phyloP scores from a whole-genome alignment of 2,329 filamentous ascomycete species.

The Aspergillus calidoustus region DNA sequence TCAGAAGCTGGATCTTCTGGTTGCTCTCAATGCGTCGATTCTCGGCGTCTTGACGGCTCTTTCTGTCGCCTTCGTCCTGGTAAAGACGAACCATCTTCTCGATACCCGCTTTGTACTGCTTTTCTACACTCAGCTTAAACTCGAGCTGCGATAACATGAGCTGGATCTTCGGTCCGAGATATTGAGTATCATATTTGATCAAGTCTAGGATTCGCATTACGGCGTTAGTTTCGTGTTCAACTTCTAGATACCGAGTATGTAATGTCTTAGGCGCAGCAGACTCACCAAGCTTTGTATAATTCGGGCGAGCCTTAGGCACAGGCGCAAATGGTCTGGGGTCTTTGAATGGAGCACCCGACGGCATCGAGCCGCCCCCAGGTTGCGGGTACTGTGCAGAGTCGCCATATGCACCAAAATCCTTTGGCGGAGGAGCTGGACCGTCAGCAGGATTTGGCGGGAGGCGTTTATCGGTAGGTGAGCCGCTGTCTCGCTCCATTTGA shows the following conservation, averaged over 20 bases:
- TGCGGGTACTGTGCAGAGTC: conserved; percentile 59
- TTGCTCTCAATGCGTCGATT: conserved; percentile 90
- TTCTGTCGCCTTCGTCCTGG: conserved; percentile 94
- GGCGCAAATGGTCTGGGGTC: conserved; percentile 70
- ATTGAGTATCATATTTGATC: conserved; percentile 97
- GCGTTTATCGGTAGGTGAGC: conserved; percentile 54
- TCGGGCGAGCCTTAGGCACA: conserved; percentile 76
- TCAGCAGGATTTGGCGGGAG: conserved; percentile 47
- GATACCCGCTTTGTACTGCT: conserved; percentile 97
- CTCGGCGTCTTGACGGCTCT: conserved; percentile 92
- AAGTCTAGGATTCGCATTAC: conserved; percentile 65
- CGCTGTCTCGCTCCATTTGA: conserved; percentile 62
- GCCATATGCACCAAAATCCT: conserved; percentile 73
- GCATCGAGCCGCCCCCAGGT: conserved; percentile 75
- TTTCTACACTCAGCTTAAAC: conserved; percentile 98
- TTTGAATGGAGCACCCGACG: conserved; percentile 77
- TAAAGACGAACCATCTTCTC: conserved; percentile 99
- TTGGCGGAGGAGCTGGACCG: conserved; percentile 71
- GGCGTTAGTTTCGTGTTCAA: conserved; percentile 21
- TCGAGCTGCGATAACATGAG: conserved; percentile 98
- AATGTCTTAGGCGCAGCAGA: conserved; percentile 14
- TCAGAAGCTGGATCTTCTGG: conserved; percentile 94
- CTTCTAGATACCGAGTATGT: not conserved
- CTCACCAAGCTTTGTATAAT: conserved; percentile 95
- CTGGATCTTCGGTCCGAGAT: conserved; percentile 95